A percentile compares a stretch with the other conserved stretches of the same genome.
Conservation (phyloP, 768 basidiomycete species). For the Kwoniella dejecticola region DNA sequence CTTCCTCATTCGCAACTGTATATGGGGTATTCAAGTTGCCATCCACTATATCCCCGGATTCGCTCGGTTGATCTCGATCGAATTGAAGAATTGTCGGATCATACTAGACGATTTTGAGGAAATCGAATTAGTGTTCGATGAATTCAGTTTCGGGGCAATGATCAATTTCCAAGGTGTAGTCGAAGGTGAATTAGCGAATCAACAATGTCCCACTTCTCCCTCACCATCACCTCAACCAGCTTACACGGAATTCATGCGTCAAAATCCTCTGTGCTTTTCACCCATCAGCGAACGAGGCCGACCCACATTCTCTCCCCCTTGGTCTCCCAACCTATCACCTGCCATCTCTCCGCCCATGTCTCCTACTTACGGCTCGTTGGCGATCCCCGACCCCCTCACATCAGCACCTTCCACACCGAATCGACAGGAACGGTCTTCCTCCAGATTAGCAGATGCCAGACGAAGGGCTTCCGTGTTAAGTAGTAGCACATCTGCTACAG, state of each 20-base stretch:
- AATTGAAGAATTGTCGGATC: constrained; percentile 21
- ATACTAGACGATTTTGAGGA: constrained; percentile 25
- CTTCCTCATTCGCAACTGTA: not conserved
- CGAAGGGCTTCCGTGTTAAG: constrained; percentile 27
- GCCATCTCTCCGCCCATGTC: constrained; percentile 11
- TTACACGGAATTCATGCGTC: constrained; percentile 9
- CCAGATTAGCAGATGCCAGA: constrained; percentile 21
- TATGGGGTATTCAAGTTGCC: constrained; percentile 27
- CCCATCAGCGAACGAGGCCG: constrained; percentile 4
- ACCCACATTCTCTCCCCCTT: constrained; percentile 11
- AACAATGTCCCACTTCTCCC: not conserved
- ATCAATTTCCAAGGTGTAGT: constrained; percentile 30
- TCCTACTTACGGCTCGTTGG: constrained; percentile 10
- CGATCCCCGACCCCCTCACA: not conserved
- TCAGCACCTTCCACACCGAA: not conserved
- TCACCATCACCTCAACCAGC: constrained; percentile 9
- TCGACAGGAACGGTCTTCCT: constrained; percentile 6
- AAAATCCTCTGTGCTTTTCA: constrained; percentile 11
- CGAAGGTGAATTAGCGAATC: constrained; percentile 1
- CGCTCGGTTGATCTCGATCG: constrained; percentile 27
- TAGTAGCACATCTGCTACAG: constrained; percentile 28
- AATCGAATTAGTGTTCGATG: constrained; percentile 21
- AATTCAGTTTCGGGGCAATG: constrained; percentile 18
- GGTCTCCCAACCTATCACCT: constrained; percentile 13
- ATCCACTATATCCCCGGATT: constrained; percentile 40